Conservation (phyloP, 2,329 filamentous ascomycete species). For the Phaeophleospora eucalypticola region DNA sequence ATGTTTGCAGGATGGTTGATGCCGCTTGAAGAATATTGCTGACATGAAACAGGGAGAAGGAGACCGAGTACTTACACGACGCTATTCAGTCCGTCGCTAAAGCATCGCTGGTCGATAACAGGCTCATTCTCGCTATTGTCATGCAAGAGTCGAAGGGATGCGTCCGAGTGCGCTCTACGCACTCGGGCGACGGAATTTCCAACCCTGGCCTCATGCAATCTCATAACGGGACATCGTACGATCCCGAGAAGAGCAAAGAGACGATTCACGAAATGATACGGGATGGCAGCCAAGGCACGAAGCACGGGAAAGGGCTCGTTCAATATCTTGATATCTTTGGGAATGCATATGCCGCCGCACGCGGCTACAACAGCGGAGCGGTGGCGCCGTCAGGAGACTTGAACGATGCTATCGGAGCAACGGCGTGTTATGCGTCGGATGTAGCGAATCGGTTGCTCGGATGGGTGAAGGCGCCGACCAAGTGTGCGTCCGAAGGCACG, state of each 20-base stretch:
- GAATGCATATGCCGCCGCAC: slow-evolving; percentile 12
- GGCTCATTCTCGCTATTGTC: slow-evolving; percentile 21
- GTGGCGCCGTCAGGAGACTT: slow-evolving; percentile 5
- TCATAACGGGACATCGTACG: slow-evolving; percentile 13
- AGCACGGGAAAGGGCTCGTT: slow-evolving; percentile 6
- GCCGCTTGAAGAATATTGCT: too few relatives aligned
- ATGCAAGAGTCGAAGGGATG: slow-evolving; percentile 22
- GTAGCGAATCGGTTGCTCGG: slow-evolving; percentile 24
- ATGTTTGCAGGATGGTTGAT: too few relatives aligned
- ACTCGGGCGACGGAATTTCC: slow-evolving; percentile 1
- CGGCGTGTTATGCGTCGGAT: slow-evolving; percentile 19
- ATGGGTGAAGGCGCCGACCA: too few relatives aligned
- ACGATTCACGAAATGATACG: slow-evolving; percentile 21
- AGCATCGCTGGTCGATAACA: slow-evolving; percentile 10
- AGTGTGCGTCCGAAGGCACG: too few relatives aligned
- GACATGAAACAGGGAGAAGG: too few relatives aligned
- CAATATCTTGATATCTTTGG: slow-evolving; percentile 6
- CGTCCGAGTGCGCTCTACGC: slow-evolving; percentile 15
- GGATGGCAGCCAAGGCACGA: slow-evolving; percentile 17
- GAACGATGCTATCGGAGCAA: slow-evolving; percentile 5
- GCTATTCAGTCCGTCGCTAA: not conserved
- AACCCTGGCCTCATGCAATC: slow-evolving; percentile 22
- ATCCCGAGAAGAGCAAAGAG: slow-evolving; percentile 4
- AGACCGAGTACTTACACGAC: too few relatives aligned
- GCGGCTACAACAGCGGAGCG: slow-evolving; percentile 14